Evolutionary conservation across 768 basidiomycete species (phyloP).

Genomic region (Lentinula aciculospora): DNA sequence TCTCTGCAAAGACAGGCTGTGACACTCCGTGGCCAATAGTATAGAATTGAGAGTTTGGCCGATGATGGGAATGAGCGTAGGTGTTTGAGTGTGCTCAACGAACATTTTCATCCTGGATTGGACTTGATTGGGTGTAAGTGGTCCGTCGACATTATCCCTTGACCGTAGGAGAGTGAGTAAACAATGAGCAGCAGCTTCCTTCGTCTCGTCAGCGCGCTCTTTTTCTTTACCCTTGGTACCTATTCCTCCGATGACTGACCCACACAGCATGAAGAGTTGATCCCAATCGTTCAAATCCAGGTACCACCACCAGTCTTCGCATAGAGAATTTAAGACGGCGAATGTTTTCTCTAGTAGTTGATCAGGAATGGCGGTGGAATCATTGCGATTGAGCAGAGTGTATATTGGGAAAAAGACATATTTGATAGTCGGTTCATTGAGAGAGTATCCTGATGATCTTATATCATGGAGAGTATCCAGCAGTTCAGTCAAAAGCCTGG

Average conservation of each 20-base stretch:
- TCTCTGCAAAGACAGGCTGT: slow-evolving; percentile 55
- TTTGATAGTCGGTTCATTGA: slow-evolving; percentile 61
- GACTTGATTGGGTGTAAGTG: slow-evolving; percentile 17
- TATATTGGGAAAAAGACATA: slow-evolving; percentile 90
- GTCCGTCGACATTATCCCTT: slow-evolving; percentile 35
- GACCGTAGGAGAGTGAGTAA: slow-evolving; percentile 58
- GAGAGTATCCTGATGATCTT: slow-evolving; percentile 26
- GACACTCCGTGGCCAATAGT: slow-evolving; percentile 52
- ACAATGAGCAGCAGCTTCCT: slow-evolving; percentile 66
- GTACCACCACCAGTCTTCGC: slow-evolving; percentile 80
- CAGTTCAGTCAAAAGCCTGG: slow-evolving; percentile 51
- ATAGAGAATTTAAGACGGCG: slow-evolving; percentile 49
- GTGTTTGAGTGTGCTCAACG: slow-evolving; percentile 36
- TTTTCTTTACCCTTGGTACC: slow-evolving; percentile 66
- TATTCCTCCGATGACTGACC: slow-evolving; percentile 57
- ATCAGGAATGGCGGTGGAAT: slow-evolving; percentile 64
- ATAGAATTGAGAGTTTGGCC: slow-evolving; percentile 80
- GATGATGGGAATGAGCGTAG: slow-evolving; percentile 65
- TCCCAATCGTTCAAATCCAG: slow-evolving; percentile 74
- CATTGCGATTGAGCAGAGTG: slow-evolving; percentile 74
- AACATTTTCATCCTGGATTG: slow-evolving; percentile 29
- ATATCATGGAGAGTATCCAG: slow-evolving; percentile 39
- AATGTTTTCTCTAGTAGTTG: slow-evolving; percentile 75
- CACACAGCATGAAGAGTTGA: slow-evolving; percentile 76
- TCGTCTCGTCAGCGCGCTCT: slow-evolving; percentile 76